phyloP scores from a whole-genome alignment of 2,329 filamentous ascomycete genomes.

The Microdochium nivale region DNA sequence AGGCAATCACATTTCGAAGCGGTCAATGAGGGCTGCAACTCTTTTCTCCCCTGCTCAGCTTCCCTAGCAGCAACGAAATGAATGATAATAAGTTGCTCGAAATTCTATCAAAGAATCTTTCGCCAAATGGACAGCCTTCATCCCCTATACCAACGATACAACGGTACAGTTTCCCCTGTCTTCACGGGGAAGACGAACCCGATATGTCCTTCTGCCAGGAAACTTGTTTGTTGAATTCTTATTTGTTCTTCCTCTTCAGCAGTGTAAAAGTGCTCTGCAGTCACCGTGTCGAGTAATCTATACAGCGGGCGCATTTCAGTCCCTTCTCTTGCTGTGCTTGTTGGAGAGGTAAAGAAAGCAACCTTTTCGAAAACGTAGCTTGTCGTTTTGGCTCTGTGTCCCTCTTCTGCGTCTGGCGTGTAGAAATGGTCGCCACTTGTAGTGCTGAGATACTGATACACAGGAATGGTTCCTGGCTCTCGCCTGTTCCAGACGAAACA shows the following conservation, averaged over 20 bases:
- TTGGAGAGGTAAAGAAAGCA: neutral
- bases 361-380: neutral
- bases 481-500: neutral
- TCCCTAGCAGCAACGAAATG: no score
- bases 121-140: neutral
- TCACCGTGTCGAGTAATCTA: neutral
- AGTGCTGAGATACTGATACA: neutral
- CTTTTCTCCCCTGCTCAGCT: no score
- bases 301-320: neutral
- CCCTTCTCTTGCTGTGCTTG: neutral
- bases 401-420: neutral
- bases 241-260: neutral
- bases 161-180: neutral
- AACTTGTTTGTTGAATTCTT: neutral
- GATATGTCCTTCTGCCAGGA: neutral
- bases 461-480: neutral
- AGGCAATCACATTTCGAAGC: no score
- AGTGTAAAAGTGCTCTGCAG: neutral
- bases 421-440: neutral
- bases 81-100: no score
- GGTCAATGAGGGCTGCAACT: no score
- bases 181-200: neutral
- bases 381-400: neutral
- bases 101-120: no score
- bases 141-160: neutral